Evolutionary conservation across 345 rosid species (phyloP), one percentile per base, ranked within the genome.

Genomic region (Crucihimalaya himalaica): DNA sequence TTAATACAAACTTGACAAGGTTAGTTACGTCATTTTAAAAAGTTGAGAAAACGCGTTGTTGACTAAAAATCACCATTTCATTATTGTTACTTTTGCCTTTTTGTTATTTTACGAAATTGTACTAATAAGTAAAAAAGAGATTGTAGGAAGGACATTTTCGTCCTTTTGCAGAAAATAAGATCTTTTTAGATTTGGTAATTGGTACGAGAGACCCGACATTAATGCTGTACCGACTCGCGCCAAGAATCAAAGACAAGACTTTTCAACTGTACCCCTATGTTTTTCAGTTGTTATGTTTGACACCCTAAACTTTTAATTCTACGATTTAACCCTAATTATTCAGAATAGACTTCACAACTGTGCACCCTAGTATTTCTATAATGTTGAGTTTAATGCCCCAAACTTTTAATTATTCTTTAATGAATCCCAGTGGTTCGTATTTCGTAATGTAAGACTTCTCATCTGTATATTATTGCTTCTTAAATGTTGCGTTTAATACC

Each of bases 11-110:
- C 51, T 46, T 29, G 0, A 0, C 2, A 67, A 66, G 73, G 67
- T 55, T 34, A 74, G 14, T 53, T 25, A 13, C 53, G 70, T 75
- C 70, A 54, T 23, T 62, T 45, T 0, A 37, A 56, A 47, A 58
- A n/a, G 52, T 3, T 3, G 29, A 46, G 68, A 63, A 76, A 76
- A 62, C 80, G 80, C 80, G 80, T 73, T 52, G 66, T 68, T 69
- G 79, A 69, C 75, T 21, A 45, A 66, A 43, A 14, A 13, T 21
- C 23, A 40, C 10, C 21, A 18, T 9, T 42, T 7, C 57, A 43
- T 68, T 76, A 62, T 74, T 72, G 3, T 18, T 57, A 34, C 52
- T 34, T 47, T 39, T 20, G 21, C 46, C 71, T 75, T 51, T 73
- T 40, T 34, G 10, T 23, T 23, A 27, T 27, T 27, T 2, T 10